These are phyloP conservation scores for Alnus rubra DNA, from an alignment of 306 rosid species.

Conservation along the genomic window DNA sequence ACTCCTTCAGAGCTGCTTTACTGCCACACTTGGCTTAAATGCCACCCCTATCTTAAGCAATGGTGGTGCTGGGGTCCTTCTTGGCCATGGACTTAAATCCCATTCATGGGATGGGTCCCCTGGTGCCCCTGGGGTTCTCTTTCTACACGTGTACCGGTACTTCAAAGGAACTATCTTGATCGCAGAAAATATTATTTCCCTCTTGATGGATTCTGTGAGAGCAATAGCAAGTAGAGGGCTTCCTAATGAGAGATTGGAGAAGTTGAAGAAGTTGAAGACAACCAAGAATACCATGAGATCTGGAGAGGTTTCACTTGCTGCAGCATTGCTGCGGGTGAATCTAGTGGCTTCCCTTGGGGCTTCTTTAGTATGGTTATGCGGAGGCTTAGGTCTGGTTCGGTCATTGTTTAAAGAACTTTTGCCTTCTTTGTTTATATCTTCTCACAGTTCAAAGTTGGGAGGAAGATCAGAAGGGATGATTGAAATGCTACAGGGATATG, in stretches of 20 bases:
- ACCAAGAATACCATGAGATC: conserved; percentile 50
- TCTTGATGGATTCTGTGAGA: conserved; percentile 79
- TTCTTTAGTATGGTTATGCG: conserved; percentile 83
- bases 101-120: conserved; percentile 80
- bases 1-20: conserved; percentile 91
- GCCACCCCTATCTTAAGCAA: conserved; percentile 56
- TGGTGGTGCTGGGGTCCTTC: conserved; percentile 90
- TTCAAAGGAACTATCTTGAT: conserved; percentile 65
- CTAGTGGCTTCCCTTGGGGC: conserved; percentile 93
- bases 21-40: conserved; percentile 80
- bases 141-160: conserved; percentile 71
- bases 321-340: conserved; percentile 72
- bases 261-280: conserved; percentile 46
- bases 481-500: conserved; percentile 85
- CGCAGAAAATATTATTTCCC: conserved; percentile 72
- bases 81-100: conserved; percentile 86
- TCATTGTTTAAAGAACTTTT: conserved; percentile 79
- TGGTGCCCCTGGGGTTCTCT: conserved; percentile 92
- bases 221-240: conserved; percentile 54
- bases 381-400: conserved; percentile 77
- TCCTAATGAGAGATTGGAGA: conserved; percentile 49
- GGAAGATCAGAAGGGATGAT: conserved; percentile 68
- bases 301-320: conserved; percentile 68
- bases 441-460: conserved; percentile 58
- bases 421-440: conserved; percentile 92